A percentile compares a stretch with the other conserved stretches of the same genome.
phyloP scores from a whole-genome alignment of 306 rosid species.

The Coriaria nepalensis region DNA sequence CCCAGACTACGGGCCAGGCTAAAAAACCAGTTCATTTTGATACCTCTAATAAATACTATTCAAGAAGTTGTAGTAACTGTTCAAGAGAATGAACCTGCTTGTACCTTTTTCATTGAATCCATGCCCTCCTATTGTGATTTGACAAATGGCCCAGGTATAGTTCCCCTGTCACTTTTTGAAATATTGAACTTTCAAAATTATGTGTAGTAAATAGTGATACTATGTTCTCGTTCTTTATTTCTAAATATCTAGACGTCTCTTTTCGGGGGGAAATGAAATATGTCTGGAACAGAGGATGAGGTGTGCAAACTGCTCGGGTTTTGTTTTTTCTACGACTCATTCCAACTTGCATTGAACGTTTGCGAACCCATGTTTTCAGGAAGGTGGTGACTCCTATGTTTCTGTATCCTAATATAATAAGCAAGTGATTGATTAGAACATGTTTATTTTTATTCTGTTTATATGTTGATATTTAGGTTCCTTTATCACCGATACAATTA shows the following conservation, averaged over 20 bases:
- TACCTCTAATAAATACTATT: too few relatives aligned
- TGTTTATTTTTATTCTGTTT: constrained; percentile 8
- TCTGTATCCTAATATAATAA: constrained; percentile 60
- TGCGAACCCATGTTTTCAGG: constrained; percentile 51
- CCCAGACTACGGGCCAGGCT: too few relatives aligned
- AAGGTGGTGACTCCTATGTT: constrained; percentile 63
- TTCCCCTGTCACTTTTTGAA: constrained; percentile 1
- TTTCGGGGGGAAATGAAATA: constrained; percentile 33
- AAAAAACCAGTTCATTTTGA: too few relatives aligned
- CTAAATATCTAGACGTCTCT: constrained; percentile 16
- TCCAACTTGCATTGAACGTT: constrained; percentile 58
- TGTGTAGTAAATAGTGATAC: neutral
- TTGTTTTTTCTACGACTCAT: constrained; percentile 70
- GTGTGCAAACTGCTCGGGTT: constrained; percentile 88
- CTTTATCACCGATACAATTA: constrained; percentile 35
- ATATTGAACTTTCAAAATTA: neutral
- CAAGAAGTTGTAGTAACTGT: constrained; percentile 63
- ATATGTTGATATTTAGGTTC: constrained; percentile 14
- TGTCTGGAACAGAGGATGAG: constrained; percentile 62
- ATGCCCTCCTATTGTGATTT: constrained; percentile 61
- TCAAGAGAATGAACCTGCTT: constrained; percentile 63
- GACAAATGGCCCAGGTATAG: constrained; percentile 60
- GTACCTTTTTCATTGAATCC: constrained; percentile 50
- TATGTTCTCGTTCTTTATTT: neutral
- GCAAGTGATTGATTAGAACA: constrained; percentile 10